phyloP scores from a whole-genome alignment of 164 flowering plant species.

The Sedum album region DNA sequence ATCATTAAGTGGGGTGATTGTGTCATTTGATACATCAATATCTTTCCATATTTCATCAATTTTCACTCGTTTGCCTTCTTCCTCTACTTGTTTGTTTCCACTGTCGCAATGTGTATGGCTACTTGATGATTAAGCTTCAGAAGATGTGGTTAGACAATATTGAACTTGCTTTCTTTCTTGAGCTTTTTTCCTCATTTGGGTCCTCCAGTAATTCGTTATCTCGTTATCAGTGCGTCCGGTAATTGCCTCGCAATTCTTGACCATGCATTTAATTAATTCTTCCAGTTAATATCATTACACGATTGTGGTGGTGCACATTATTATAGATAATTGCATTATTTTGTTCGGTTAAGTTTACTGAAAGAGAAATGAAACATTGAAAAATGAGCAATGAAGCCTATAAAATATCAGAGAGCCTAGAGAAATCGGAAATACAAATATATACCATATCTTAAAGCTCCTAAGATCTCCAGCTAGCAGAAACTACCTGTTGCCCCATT shows the following conservation, averaged over 20 bases:
- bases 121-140: conserved; percentile 2
- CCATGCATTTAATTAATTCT: neutral
- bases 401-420: no score
- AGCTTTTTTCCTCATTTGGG: no score
- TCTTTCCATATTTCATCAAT: conserved; percentile 11
- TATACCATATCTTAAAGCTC: no score
- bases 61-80: neutral
- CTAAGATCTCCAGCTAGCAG: no score
- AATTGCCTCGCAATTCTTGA: conserved; percentile 8
- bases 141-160: neutral
- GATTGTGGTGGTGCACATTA: no score
- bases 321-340: no score
- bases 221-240: conserved; percentile 10
- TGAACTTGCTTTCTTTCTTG: conserved; percentile 6
- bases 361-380: no score
- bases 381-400: no score
- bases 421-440: no score
- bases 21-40: neutral
- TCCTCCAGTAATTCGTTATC: conserved; percentile 7
- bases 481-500: conserved; percentile 99
- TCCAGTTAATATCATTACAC: no score
- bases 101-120: neutral
- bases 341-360: no score
- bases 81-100: neutral
- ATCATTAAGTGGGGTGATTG: conserved; percentile 8